Evolutionary conservation across 345 rosid species (phyloP).

Genomic region (Cardamine resedifolia): DNA sequence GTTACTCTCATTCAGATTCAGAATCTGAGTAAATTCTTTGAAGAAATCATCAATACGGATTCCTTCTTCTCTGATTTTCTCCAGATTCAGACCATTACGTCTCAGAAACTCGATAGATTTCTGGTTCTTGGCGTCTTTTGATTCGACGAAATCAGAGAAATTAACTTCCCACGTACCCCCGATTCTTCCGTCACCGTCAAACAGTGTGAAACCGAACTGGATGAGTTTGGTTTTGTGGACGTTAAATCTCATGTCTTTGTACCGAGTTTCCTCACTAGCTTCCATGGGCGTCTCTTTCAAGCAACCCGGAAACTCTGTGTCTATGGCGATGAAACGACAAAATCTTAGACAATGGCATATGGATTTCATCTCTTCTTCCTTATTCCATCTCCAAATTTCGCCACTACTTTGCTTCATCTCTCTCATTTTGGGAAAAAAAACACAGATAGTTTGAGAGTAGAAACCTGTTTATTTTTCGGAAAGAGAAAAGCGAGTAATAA

Average conservation of each 20-base stretch:
- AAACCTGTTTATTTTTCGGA: neutral
- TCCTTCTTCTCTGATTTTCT: conserved; percentile 17
- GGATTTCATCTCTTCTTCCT: neutral
- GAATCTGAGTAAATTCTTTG: neutral
- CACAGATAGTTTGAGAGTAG: neutral
- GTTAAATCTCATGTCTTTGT: neutral
- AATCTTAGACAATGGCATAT: neutral
- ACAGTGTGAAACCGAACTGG: conserved; percentile 1
- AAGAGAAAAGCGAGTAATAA: neutral
- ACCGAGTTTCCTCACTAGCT: neutral
- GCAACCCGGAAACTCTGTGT: conserved; percentile 23
- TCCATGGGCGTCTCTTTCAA: neutral
- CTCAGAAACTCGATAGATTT: conserved; percentile 13
- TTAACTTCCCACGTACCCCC: conserved; percentile 7
- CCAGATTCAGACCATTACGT: neutral
- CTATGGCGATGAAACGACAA: neutral
- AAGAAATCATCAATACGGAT: neutral
- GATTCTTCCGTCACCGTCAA: neutral
- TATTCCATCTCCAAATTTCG: conserved; percentile 7
- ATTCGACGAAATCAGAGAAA: conserved; percentile 13
- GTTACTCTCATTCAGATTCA: neutral
- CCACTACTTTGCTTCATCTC: neutral
- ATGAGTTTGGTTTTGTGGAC: conserved; percentile 12
- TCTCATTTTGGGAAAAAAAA: neutral
- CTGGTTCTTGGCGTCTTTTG: neutral